Evolutionary conservation across 306 rosid species (phyloP).

Genomic region (Betula pendula): DNA sequence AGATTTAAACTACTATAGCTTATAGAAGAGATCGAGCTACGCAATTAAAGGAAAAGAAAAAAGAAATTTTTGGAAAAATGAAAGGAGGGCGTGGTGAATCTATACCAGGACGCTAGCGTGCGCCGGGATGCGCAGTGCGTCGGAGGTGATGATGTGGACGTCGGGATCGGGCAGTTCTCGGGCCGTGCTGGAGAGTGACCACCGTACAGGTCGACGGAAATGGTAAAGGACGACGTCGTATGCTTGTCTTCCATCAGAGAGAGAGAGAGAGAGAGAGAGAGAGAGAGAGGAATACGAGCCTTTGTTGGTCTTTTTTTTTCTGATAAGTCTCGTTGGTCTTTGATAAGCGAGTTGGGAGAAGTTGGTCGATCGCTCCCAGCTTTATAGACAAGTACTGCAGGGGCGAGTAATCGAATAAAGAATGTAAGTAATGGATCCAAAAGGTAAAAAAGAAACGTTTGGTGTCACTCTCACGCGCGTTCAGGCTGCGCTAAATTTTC

Average conservation of each 20-base stretch:
- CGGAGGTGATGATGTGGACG: conserved; percentile 61
- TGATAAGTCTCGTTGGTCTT: no score
- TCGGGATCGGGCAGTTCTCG: conserved; percentile 69
- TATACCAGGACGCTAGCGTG: conserved; percentile 72
- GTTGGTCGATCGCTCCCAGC: no score
- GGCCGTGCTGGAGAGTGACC: conserved; percentile 1
- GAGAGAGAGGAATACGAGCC: not conserved
- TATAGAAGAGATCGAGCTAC: not conserved
- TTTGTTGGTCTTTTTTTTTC: no score
- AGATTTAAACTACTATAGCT: not conserved
- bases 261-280: not conserved
- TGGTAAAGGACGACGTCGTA: not conserved
- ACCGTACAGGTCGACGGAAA: conserved; percentile 24
- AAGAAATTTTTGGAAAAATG: not conserved
- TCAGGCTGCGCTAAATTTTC: no score
- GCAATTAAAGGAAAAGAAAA: not conserved
- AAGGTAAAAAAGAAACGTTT: not conserved
- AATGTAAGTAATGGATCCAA: not conserved
- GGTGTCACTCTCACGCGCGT: no score
- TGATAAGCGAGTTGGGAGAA: not conserved
- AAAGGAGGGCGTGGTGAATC: not conserved
- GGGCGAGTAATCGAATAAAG: not conserved
- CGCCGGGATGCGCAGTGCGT: conserved; percentile 67
- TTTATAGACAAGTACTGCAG: conserved; percentile 12
- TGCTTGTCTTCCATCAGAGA: conserved; percentile 25